Evolutionary conservation across 768 basidiomycete genomes (phyloP).

Genomic region (Agaricus bisporus): DNA sequence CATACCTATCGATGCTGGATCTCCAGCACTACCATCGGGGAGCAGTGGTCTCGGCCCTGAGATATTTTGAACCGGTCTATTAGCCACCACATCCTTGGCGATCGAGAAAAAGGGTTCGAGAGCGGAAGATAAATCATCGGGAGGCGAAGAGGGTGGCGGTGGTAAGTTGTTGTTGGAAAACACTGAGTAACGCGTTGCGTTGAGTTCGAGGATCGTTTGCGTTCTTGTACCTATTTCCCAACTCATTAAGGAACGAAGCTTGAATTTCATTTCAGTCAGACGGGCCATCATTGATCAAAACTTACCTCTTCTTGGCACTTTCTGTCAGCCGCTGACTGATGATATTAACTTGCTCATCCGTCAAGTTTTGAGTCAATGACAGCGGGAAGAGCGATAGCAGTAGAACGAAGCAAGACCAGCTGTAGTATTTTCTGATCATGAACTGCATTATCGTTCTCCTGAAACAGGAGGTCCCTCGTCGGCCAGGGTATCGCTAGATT

Average conservation of each 20-base stretch:
- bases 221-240: slow-evolving; percentile 54
- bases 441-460: too few species aligned
- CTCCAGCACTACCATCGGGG: slow-evolving; percentile 55
- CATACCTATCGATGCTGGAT: slow-evolving; percentile 76
- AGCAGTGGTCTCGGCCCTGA: slow-evolving; percentile 55
- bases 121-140: slow-evolving; percentile 25
- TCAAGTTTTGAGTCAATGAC: slow-evolving; percentile 24
- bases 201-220: slow-evolving; percentile 42
- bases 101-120: slow-evolving; percentile 55
- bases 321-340: slow-evolving; percentile 32
- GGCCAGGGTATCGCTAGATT: not conserved
- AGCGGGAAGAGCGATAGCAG: not conserved
- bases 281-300: not conserved
- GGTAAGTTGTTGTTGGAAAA: slow-evolving; percentile 30
- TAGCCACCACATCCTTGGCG: slow-evolving; percentile 40
- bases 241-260: slow-evolving; percentile 19
- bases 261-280: not conserved
- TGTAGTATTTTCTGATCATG: too few species aligned
- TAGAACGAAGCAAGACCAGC: too few species aligned
- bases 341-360: slow-evolving; percentile 24
- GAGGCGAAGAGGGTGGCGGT: slow-evolving; percentile 25
- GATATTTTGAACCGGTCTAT: slow-evolving; percentile 33
- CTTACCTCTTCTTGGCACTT: slow-evolving; percentile 31
- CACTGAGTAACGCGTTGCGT: slow-evolving; percentile 40
- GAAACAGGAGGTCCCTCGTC: not conserved